These are phyloP conservation scores for Podaxis pistillaris DNA, from an alignment of 768 basidiomycete genomes.

Conservation along the genomic window DNA sequence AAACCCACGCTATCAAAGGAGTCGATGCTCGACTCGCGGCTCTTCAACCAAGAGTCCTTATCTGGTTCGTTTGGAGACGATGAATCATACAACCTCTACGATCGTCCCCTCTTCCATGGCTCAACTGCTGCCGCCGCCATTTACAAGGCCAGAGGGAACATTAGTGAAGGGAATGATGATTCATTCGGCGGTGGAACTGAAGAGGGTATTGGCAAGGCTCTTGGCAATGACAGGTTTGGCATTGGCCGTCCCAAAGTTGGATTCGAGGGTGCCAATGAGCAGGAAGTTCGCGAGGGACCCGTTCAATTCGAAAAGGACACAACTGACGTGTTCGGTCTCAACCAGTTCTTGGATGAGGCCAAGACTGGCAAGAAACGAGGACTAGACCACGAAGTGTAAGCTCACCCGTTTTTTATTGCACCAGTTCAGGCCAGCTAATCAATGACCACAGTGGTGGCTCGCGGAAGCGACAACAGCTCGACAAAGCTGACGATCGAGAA, in stretches of 20 bases:
- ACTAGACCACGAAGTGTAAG: constrained; percentile 73
- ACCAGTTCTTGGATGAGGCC: constrained; percentile 96
- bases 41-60: constrained; percentile 96
- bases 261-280: constrained; percentile 87
- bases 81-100: constrained; percentile 93
- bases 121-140: constrained; percentile 99
- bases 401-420: neutral
- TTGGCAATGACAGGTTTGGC: constrained; percentile 92
- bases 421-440: neutral
- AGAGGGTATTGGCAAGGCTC: constrained; percentile 87
- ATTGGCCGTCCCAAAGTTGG: constrained; percentile 82
- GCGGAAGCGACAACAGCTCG: constrained; percentile 68
- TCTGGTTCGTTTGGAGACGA: constrained; percentile 82
- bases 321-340: constrained; percentile 94
- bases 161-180: constrained; percentile 83
- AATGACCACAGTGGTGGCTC: constrained; percentile 44
- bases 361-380: constrained; percentile 93
- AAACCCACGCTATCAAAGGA: constrained; percentile 97
- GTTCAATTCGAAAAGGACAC: constrained; percentile 99
- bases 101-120: constrained; percentile 93
- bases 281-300: constrained; percentile 86
- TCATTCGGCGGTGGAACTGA: constrained; percentile 94
- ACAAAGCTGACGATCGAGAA: constrained; percentile 51
- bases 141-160: constrained; percentile 92
- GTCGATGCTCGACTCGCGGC: constrained; percentile 92